Conservation (phyloP, 768 basidiomycete species). For the Serendipita sp. region DNA sequence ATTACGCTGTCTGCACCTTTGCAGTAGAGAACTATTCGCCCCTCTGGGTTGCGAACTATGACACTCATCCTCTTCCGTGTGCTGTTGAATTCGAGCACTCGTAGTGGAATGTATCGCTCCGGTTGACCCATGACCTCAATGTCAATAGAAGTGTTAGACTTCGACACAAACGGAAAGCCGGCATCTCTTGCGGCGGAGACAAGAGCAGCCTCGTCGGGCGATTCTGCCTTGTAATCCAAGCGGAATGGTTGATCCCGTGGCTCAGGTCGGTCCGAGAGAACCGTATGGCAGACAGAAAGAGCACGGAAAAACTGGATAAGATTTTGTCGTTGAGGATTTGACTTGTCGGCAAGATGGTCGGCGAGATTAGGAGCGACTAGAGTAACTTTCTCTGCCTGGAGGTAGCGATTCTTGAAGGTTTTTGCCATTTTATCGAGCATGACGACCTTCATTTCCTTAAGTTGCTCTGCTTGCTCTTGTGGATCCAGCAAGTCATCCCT, state of each 20-base stretch:
- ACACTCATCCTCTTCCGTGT: conserved; percentile 94
- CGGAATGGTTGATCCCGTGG: conserved; percentile 41
- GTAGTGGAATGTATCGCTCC: conserved; percentile 66
- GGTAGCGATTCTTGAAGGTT: conserved; percentile 77
- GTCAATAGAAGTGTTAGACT: conserved; percentile 57
- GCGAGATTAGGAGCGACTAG: conserved; percentile 78
- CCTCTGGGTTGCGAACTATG: conserved; percentile 71
- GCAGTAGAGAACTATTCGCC: conserved; percentile 69
- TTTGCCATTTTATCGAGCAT: conserved; percentile 68
- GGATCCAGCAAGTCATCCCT: conserved; percentile 48
- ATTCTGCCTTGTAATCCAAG: conserved; percentile 89
- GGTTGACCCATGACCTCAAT: conserved; percentile 85
- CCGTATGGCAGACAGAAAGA: conserved; percentile 84
- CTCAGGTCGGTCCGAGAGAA: conserved; percentile 65
- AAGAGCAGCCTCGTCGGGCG: conserved; percentile 88
- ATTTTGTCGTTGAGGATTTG: conserved; percentile 42
- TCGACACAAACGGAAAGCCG: conserved; percentile 79
- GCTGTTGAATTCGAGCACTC: conserved; percentile 85
- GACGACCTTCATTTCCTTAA: conserved; percentile 47
- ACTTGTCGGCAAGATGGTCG: conserved; percentile 51
- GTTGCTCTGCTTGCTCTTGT: conserved; percentile 50
- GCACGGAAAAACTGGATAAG: conserved; percentile 86
- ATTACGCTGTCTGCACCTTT: conserved; percentile 98
- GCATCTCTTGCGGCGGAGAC: conserved; percentile 85
- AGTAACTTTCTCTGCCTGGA: conserved; percentile 67